Percentiles rank a stretch among this genome's conserved stretches.
These are phyloP conservation scores for Sporothrix schenckii DNA, from an alignment of 2,329 filamentous ascomycete species.

Conservation along the genomic window DNA sequence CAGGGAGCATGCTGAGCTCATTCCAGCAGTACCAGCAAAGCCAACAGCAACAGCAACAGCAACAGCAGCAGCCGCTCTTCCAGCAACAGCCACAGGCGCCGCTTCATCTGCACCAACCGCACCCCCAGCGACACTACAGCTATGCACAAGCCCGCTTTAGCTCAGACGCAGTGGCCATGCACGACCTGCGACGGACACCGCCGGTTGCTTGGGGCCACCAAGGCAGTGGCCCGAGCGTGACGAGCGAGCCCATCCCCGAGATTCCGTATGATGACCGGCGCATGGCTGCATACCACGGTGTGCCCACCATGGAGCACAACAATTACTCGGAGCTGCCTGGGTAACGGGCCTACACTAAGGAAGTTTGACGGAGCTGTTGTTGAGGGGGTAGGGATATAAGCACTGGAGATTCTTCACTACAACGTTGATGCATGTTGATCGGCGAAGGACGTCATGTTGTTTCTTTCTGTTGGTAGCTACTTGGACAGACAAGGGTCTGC, in stretches of 20 bases:
- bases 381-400: background rate
- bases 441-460: background rate
- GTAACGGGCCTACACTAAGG: constrained; percentile 21
- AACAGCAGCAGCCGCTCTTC: background rate
- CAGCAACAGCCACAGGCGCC: background rate
- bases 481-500: background rate
- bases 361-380: too few species aligned
- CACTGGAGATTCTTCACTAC: background rate
- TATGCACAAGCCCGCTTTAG: constrained; percentile 27
- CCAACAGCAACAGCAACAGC: background rate
- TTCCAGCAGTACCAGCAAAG: constrained; percentile 13
- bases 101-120: background rate
- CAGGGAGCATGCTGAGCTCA: background rate
- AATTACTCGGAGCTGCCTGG: constrained; percentile 34
- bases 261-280: constrained; percentile 37
- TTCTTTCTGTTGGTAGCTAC: background rate
- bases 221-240: background rate
- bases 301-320: constrained; percentile 29
- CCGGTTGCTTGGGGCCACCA: constrained; percentile 16
- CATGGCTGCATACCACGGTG: constrained; percentile 32
- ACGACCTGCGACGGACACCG: constrained; percentile 32
- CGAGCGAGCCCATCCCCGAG: constrained; percentile 28
- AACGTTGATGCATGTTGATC: background rate
- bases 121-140: background rate
- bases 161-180: constrained; percentile 34